Evolutionary conservation across 139 green algal genomes (phyloP).

Genomic region (Spirogloea muscicola): DNA sequence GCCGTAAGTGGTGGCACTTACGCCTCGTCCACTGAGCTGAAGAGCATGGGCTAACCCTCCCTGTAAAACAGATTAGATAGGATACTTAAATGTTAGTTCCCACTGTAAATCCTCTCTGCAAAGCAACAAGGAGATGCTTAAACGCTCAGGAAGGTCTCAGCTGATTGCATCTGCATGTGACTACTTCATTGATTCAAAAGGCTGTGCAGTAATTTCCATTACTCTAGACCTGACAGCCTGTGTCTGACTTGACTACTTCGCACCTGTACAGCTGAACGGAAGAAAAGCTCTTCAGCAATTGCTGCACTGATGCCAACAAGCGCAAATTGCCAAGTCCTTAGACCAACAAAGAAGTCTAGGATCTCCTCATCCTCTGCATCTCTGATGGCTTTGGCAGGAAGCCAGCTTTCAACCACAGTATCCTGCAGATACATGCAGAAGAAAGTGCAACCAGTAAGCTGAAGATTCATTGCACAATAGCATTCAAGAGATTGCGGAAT

Average conservation of each 20-base stretch:
- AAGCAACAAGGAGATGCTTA: no score
- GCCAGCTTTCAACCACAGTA: slow-evolving; percentile 14
- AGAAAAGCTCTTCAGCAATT: slow-evolving; percentile 13
- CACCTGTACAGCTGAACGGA: slow-evolving; percentile 21
- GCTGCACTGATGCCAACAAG: neutral
- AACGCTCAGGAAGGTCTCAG: no score
- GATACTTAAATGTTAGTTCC: no score
- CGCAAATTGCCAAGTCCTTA: slow-evolving; percentile 1
- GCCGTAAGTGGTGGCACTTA: slow-evolving; percentile 26
- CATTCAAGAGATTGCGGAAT: neutral
- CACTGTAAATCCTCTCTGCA: no score
- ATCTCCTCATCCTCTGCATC: slow-evolving; percentile 23
- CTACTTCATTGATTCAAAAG: no score
- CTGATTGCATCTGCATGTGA: no score
- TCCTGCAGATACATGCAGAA: slow-evolving; percentile 10
- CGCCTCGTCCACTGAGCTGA: slow-evolving; percentile 4
- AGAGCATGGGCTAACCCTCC: slow-evolving; percentile 18
- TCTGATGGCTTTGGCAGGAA: slow-evolving; percentile 4
- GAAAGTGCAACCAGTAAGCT: neutral
- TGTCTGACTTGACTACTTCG: no score
- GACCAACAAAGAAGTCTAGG: slow-evolving; percentile 11
- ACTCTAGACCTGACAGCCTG: no score
- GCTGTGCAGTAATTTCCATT: no score
- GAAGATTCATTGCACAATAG: neutral
- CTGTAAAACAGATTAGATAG: no score